A percentile compares a stretch with the other conserved stretches of the same genome.
Conservation (phyloP, 2,329 filamentous ascomycete species). For the Arthroderma sp. region DNA sequence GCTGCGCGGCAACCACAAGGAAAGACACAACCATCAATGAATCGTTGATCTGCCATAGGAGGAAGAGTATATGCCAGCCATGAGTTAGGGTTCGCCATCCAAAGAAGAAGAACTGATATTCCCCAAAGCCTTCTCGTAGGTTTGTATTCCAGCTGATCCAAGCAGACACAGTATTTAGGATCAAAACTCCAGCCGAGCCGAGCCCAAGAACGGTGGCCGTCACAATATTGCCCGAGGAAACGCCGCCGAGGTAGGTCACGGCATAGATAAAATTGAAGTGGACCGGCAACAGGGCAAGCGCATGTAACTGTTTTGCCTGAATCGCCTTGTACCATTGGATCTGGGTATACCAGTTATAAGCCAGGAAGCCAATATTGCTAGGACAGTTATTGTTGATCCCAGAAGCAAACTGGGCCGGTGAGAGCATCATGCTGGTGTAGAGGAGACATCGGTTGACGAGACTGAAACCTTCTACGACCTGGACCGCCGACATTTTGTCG, state of each 20-base stretch:
- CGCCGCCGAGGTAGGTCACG: slow-evolving; percentile 4
- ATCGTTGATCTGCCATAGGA: slow-evolving; percentile 8
- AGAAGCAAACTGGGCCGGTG: slow-evolving; percentile 7
- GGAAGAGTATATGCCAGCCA: slow-evolving; percentile 7
- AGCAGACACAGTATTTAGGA: slow-evolving; percentile 3
- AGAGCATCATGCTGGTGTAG: slow-evolving; percentile 6
- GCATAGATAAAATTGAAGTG: slow-evolving; percentile 7
- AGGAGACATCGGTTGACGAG: slow-evolving; percentile 4
- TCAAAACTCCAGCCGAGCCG: slow-evolving; percentile 5
- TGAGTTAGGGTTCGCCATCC: slow-evolving; percentile 6
- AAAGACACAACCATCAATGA: slow-evolving; percentile 1
- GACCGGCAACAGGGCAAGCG: slow-evolving; percentile 6
- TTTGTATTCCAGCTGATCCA: slow-evolving; percentile 8
- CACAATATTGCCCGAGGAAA: slow-evolving; percentile 4
- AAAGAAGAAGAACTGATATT: slow-evolving; percentile 9
- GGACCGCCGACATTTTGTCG: neutral
- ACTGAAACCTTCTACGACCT: slow-evolving; percentile 1
- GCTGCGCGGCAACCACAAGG: neutral
- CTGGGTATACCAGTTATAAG: slow-evolving; percentile 9
- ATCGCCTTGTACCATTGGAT: slow-evolving; percentile 5
- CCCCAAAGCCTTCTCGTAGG: slow-evolving; percentile 6
- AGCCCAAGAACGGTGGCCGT: slow-evolving; percentile 1
- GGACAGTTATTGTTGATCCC: slow-evolving; percentile 6
- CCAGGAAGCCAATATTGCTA: slow-evolving; percentile 7
- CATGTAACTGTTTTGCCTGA: slow-evolving; percentile 4